Evolutionary conservation across 768 basidiomycete species (phyloP).

Genomic region (Boletus eberwhitei): DNA sequence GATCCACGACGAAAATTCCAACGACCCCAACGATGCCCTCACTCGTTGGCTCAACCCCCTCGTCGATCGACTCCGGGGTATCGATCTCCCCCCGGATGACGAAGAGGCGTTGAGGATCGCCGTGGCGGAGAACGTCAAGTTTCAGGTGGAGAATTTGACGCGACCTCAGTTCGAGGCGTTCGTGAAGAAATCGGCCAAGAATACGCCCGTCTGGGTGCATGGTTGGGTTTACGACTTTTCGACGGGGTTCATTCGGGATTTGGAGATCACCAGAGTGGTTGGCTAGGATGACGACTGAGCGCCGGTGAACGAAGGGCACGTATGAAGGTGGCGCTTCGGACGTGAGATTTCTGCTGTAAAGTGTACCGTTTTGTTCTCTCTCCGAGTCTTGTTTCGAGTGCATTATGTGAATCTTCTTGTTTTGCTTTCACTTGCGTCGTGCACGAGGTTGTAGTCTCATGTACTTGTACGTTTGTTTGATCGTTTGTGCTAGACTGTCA

Average conservation of each 20-base stretch:
- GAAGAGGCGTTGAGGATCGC: slow-evolving; percentile 31
- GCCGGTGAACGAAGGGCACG: too few relatives aligned
- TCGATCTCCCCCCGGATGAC: slow-evolving; percentile 31
- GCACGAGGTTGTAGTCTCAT: not conserved
- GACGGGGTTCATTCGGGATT: slow-evolving; percentile 55
- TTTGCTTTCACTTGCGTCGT: not conserved
- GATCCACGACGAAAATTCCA: slow-evolving; percentile 11
- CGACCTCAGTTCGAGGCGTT: slow-evolving; percentile 37
- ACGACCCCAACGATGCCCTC: slow-evolving; percentile 45
- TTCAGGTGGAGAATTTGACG: slow-evolving; percentile 48
- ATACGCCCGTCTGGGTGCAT: slow-evolving; percentile 55
- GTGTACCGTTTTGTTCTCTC: too few relatives aligned
- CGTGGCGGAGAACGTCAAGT: slow-evolving; percentile 58
- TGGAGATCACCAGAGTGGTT: slow-evolving; percentile 46
- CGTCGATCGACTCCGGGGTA: slow-evolving; percentile 44
- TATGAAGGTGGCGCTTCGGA: not conserved
- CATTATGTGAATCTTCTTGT: not conserved
- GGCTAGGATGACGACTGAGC: not conserved
- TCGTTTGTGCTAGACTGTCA: too few relatives aligned
- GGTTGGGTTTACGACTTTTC: slow-evolving; percentile 72
- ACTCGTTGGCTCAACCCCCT: slow-evolving; percentile 73
- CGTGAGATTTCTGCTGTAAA: too few relatives aligned
- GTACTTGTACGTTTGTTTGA: not conserved
- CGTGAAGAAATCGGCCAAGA: slow-evolving; percentile 33
- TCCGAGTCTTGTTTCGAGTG: too few relatives aligned